Conservation (phyloP, 108 stramenopile species). For the Conticribra weissflogii region DNA sequence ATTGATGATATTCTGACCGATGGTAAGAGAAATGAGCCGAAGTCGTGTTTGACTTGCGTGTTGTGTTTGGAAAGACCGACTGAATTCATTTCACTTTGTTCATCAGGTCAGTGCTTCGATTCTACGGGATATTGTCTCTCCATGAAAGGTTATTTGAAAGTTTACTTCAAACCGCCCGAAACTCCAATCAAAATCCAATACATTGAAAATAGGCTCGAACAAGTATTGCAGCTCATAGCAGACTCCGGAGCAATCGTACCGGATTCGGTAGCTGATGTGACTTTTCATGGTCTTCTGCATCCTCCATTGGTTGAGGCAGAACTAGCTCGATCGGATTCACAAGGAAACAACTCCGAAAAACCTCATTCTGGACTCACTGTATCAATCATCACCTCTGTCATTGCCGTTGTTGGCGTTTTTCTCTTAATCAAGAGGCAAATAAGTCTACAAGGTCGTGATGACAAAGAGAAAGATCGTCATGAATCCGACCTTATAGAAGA, state of each 20-base stretch:
- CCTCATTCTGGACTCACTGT: no score
- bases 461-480: no score
- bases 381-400: no score
- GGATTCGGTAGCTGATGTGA: background rate
- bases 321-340: background rate
- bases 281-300: background rate
- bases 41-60: no score
- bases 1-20: no score
- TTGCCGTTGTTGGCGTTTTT: background rate
- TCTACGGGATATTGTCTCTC: background rate
- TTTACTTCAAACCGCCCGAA: background rate
- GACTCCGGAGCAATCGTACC: background rate
- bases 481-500: no score
- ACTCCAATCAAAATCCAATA: background rate
- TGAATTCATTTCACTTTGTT: background rate
- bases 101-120: background rate
- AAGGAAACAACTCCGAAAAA: background rate
- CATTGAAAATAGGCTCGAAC: background rate
- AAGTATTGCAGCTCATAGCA: background rate
- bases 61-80: no score
- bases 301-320: background rate
- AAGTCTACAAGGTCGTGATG: no score
- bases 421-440: no score
- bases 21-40: no score
- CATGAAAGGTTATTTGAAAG: background rate